phyloP scores from a whole-genome alignment of 1,139 yeast genomes.

The Taphrina flavorubra region DNA sequence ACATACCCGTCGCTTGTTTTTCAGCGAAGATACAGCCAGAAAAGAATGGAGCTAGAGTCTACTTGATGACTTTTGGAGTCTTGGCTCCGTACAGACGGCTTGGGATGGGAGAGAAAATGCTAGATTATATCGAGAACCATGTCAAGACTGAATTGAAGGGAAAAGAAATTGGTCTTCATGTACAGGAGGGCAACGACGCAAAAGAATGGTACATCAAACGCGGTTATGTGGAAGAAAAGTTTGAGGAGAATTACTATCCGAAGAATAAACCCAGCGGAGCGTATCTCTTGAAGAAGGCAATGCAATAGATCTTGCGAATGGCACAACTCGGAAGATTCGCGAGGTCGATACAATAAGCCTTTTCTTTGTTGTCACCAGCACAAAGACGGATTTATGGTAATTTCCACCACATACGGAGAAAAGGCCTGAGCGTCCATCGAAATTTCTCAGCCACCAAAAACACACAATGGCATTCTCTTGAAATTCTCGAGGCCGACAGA shows the following conservation, averaged over 20 bases:
- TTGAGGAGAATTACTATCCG: constrained; percentile 35
- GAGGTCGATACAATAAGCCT: background rate
- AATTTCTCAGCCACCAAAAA: background rate
- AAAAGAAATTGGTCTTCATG: constrained; percentile 36
- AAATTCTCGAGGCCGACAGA: background rate
- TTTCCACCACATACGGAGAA: background rate
- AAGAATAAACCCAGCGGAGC: constrained; percentile 34
- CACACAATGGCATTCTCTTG: background rate
- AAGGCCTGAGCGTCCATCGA: background rate
- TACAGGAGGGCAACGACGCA: constrained; percentile 36
- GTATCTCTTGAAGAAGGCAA: constrained; percentile 25
- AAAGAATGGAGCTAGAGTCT: constrained; percentile 34
- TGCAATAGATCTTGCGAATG: constrained; percentile 4
- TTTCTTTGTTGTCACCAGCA: background rate
- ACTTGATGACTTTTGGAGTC: constrained; percentile 42
- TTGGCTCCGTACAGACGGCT: constrained; percentile 42
- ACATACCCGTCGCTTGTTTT: constrained; percentile 42
- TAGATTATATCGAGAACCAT: constrained; percentile 26
- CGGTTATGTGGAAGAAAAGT: constrained; percentile 25
- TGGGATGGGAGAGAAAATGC: constrained; percentile 41
- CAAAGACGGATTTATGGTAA: background rate
- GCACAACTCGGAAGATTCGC: no score
- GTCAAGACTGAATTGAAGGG: constrained; percentile 25
- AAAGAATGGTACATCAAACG: constrained; percentile 36
- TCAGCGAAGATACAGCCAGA: constrained; percentile 39